phyloP scores from a whole-genome alignment of 176 grass and related monocot species.

The Eleusine coracana region DNA sequence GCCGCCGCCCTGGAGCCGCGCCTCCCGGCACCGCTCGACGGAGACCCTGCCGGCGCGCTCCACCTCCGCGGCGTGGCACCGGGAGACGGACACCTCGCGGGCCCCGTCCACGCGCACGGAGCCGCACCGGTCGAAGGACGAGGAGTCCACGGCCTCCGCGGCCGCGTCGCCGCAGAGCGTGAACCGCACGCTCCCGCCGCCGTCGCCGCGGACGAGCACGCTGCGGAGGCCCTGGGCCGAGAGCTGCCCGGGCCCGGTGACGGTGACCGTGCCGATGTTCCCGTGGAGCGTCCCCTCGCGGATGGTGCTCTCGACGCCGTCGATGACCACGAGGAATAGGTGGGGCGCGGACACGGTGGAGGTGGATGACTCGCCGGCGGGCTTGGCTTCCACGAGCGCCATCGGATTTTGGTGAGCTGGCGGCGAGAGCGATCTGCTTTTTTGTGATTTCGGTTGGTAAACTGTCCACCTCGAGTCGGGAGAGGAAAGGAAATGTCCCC shows the following conservation, averaged over 20 bases:
- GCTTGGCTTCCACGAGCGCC: constrained; percentile 37
- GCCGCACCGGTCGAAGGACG: constrained; percentile 50
- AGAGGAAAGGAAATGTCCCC: not conserved
- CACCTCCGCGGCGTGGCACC: constrained; percentile 51
- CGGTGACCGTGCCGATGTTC: constrained; percentile 42
- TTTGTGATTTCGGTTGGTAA: constrained; percentile 23
- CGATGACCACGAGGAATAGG: constrained; percentile 51
- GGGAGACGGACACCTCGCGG: constrained; percentile 43
- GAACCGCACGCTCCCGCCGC: constrained; percentile 33
- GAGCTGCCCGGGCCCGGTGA: constrained; percentile 51
- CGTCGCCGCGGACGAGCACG: constrained; percentile 48
- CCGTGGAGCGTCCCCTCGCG: constrained; percentile 56
- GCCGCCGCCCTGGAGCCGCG: constrained; percentile 39
- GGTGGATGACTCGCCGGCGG: constrained; percentile 1
- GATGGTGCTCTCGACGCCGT: constrained; percentile 54
- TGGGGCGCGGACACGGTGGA: constrained; percentile 13
- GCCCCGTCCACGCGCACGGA: constrained; percentile 45
- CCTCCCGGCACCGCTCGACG: constrained; percentile 54
- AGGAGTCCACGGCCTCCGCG: constrained; percentile 38
- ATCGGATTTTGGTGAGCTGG: constrained; percentile 29
- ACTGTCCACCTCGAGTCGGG: not conserved
- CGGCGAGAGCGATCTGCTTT: constrained; percentile 12
- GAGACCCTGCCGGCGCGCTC: constrained; percentile 50
- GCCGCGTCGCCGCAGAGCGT: constrained; percentile 47
- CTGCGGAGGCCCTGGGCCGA: constrained; percentile 43